Conservation (phyloP, 2,329 filamentous ascomycete genomes). For the Clonostachys rhizophaga region DNA sequence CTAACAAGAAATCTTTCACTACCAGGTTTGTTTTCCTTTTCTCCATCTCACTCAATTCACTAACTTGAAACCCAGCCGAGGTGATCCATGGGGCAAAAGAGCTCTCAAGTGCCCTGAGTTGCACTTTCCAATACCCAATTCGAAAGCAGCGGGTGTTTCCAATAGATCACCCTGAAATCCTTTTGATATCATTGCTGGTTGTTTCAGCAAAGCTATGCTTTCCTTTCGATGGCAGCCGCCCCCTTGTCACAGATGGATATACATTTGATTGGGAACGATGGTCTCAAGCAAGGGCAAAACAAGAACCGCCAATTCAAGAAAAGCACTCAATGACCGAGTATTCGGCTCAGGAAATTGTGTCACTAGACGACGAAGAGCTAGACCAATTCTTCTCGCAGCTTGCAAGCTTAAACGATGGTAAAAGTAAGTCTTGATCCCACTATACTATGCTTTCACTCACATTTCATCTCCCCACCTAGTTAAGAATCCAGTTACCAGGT, state of each 20-base stretch:
- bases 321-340: too few relatives aligned
- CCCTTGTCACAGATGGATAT: too few relatives aligned
- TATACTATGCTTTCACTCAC: too few relatives aligned
- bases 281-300: too few relatives aligned
- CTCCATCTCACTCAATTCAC: background rate
- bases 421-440: slow-evolving; percentile 15
- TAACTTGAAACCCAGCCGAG: slow-evolving; percentile 47
- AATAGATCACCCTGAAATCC: slow-evolving; percentile 67
- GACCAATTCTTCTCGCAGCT: slow-evolving; percentile 58
- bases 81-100: slow-evolving; percentile 18
- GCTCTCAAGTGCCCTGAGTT: slow-evolving; percentile 47
- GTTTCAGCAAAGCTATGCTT: slow-evolving; percentile 76
- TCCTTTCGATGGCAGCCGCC: slow-evolving; percentile 47
- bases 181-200: slow-evolving; percentile 66
- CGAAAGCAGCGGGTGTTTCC: slow-evolving; percentile 36
- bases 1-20: slow-evolving; percentile 69
- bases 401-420: slow-evolving; percentile 20
- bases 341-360: slow-evolving; percentile 47
- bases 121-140: slow-evolving; percentile 46
- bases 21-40: background rate
- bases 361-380: slow-evolving; percentile 55
- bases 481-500: slow-evolving; percentile 18
- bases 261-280: too few relatives aligned
- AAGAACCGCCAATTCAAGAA: too few relatives aligned
- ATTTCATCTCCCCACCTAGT: slow-evolving; percentile 6